These are phyloP conservation scores for Nigrograna mackinnonii DNA, from an alignment of 2,329 filamentous ascomycete genomes.

Conservation along the genomic window DNA sequence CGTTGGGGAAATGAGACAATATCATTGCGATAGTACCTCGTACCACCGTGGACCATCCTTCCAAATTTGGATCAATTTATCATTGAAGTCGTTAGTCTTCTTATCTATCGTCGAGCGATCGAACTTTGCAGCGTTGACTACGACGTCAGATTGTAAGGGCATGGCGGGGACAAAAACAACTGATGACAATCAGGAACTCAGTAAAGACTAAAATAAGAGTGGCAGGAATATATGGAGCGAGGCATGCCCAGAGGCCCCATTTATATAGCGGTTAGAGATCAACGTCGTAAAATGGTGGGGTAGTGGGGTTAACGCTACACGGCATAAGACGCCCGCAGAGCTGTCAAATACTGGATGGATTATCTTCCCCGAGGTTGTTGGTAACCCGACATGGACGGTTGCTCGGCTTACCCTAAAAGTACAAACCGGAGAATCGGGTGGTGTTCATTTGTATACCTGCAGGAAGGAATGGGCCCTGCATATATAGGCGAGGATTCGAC, in stretches of 20 bases:
- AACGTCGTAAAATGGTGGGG: constrained; percentile 19
- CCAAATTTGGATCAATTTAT: constrained; percentile 47
- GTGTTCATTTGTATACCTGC: too few species aligned
- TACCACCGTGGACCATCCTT: constrained; percentile 54
- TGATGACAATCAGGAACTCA: neutral
- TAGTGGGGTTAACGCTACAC: constrained; percentile 21
- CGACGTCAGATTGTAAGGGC: constrained; percentile 43
- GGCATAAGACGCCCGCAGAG: constrained; percentile 1
- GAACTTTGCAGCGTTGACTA: constrained; percentile 49
- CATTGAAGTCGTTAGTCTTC: constrained; percentile 50
- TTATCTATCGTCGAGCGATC: constrained; percentile 42
- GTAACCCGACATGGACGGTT: too few species aligned
- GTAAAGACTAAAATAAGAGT: neutral
- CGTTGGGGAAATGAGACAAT: too few species aligned
- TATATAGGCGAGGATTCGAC: too few species aligned
- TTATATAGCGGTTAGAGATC: too few species aligned
- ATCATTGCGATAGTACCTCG: too few species aligned
- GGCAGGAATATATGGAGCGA: too few species aligned
- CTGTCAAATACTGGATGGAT: too few species aligned
- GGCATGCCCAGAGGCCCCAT: neutral
- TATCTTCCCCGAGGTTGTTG: too few species aligned
- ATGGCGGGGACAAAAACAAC: constrained; percentile 16
- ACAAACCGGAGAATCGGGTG: too few species aligned
- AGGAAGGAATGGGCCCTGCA: too few species aligned
- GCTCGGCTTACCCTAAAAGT: too few species aligned